Conservation (phyloP, 108 stramenopile genomes). For the Nannochloropsis oceanica region DNA sequence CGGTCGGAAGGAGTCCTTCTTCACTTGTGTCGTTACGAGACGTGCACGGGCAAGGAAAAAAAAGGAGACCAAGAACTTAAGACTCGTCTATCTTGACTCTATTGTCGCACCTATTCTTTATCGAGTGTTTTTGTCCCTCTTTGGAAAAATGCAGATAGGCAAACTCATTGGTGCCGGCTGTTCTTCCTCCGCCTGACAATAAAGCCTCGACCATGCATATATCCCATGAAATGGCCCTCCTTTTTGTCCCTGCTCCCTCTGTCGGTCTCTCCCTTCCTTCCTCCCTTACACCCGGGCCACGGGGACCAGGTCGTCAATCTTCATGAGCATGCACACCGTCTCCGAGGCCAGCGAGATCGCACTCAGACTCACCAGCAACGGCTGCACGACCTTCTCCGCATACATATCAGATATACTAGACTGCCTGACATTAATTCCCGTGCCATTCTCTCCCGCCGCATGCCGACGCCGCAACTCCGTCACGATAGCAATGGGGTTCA, state of each 20-base stretch:
- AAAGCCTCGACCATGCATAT: background rate
- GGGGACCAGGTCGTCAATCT: conserved; percentile 88
- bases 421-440: conserved; percentile 1
- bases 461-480: conserved; percentile 82
- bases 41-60: no score
- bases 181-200: no score
- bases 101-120: no score
- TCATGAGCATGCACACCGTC: conserved; percentile 94
- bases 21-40: no score
- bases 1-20: no score
- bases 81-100: no score
- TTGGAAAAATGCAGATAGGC: no score
- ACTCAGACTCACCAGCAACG: conserved; percentile 74
- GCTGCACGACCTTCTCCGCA: conserved; percentile 80
- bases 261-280: background rate
- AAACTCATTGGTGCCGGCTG: no score
- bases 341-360: conserved; percentile 91
- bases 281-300: conserved; percentile 29
- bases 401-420: conserved; percentile 79
- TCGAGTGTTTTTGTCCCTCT: no score
- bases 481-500: conserved; percentile 93
- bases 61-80: no score
- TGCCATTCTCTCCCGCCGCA: background rate
- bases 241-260: background rate
- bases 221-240: background rate